A percentile compares a stretch with the other conserved stretches of the same genome.
Evolutionary conservation across 495 filamentous ascomycete species (phyloP).

Genomic region (Hypoxylon lienhwacheense): DNA sequence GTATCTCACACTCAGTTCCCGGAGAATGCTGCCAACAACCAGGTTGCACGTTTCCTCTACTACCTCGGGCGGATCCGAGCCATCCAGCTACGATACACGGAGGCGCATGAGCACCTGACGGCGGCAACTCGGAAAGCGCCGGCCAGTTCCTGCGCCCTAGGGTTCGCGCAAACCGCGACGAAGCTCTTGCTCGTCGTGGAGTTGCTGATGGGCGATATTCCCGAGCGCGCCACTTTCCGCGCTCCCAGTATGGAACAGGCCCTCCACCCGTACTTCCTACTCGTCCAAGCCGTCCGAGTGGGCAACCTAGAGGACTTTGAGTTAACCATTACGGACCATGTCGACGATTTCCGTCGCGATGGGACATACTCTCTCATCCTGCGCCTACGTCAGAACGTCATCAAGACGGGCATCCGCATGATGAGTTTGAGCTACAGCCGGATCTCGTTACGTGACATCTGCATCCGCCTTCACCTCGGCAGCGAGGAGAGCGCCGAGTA

Average conservation of each 20-base stretch:
- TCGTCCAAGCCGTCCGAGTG: conserved; percentile 92
- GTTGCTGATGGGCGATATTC: conserved; percentile 97
- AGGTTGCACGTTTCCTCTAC: conserved; percentile 94
- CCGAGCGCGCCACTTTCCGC: conserved; percentile 90
- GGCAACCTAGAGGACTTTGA: conserved; percentile 93
- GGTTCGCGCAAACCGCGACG: conserved; percentile 92
- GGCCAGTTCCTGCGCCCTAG: conserved; percentile 80
- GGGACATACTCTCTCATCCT: conserved; percentile 95
- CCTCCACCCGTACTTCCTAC: conserved; percentile 85
- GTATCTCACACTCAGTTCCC: conserved; percentile 95
- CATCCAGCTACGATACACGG: conserved; percentile 93
- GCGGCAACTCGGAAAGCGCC: conserved; percentile 94
- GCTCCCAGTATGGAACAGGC: conserved; percentile 80
- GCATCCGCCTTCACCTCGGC: conserved; percentile 87
- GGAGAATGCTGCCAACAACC: conserved; percentile 89
- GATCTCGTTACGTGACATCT: conserved; percentile 97
- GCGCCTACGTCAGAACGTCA: conserved; percentile 94
- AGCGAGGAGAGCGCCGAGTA: conserved; percentile 97
- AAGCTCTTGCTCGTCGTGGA: conserved; percentile 95
- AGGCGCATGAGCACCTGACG: conserved; percentile 91
- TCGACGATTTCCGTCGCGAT: conserved; percentile 83
- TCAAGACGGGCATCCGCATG: conserved; percentile 98
- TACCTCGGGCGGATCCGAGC: conserved; percentile 95
- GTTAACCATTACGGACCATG: conserved; percentile 75
- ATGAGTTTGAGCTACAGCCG: conserved; percentile 97